Evolutionary conservation across 345 rosid species (phyloP).

Genomic region (Hypericum perforatum): DNA sequence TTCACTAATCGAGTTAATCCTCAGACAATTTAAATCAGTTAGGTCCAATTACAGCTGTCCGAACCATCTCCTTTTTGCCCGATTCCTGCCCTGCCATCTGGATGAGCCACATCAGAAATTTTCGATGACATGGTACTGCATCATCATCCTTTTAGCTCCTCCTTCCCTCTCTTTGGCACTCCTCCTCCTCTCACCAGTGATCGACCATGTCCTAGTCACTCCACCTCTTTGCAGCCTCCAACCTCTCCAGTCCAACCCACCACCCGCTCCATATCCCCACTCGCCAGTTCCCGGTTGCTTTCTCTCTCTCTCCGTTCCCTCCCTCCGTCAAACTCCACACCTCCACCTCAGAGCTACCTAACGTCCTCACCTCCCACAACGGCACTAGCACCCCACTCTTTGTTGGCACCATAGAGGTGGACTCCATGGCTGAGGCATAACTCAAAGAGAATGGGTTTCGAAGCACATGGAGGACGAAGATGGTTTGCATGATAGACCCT

Average conservation of each 20-base stretch:
- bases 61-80: too few species aligned
- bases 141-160: too few species aligned
- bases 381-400: slow-evolving; percentile 27
- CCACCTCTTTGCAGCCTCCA: slow-evolving; percentile 36
- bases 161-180: too few species aligned
- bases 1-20: too few species aligned
- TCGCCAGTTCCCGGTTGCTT: slow-evolving; percentile 22
- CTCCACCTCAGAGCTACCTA: slow-evolving; percentile 24
- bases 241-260: slow-evolving; percentile 27
- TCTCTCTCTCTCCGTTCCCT: slow-evolving; percentile 19
- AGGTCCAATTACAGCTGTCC: too few species aligned
- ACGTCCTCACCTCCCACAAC: slow-evolving; percentile 43
- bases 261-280: slow-evolving; percentile 25
- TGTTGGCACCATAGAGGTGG: slow-evolving; percentile 52
- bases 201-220: slow-evolving; percentile 56
- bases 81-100: too few species aligned
- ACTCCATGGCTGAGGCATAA: slow-evolving; percentile 80
- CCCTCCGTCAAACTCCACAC: slow-evolving; percentile 34
- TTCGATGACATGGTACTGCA: too few species aligned
- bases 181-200: background rate
- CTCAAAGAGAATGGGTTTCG: slow-evolving; percentile 96
- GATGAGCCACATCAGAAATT: too few species aligned
- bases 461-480: slow-evolving; percentile 93
- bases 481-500: slow-evolving; percentile 91
- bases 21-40: too few species aligned